Evolutionary conservation across 2,329 filamentous ascomycete species (phyloP).

Genomic region (Cryphonectria japonica): DNA sequence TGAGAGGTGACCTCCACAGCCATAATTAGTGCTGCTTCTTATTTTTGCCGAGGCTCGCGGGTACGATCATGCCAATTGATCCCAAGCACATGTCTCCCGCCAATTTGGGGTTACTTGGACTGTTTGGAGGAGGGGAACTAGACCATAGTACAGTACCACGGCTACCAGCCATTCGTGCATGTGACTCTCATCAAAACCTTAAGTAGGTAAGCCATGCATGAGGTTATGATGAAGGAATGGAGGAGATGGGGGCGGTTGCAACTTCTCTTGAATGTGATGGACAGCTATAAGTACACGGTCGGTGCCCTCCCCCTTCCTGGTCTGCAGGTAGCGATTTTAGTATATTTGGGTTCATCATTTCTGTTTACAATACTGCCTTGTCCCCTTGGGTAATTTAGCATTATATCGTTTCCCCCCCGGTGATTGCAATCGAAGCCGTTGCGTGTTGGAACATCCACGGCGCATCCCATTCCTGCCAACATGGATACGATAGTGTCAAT

Average conservation of each 20-base stretch:
- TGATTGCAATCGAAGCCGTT: not conserved
- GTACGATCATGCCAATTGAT: not conserved
- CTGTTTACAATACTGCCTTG: not conserved
- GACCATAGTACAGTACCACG: not conserved
- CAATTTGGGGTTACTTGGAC: not conserved
- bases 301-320: not conserved
- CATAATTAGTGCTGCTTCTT: not conserved
- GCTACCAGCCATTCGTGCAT: not conserved
- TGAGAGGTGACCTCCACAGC: not conserved
- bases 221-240: not conserved
- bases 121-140: not conserved
- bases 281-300: not conserved
- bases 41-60: not conserved
- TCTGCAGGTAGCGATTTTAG: not conserved
- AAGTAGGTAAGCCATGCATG: not conserved
- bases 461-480: not conserved
- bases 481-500: constrained; percentile 38
- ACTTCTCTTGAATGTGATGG: not conserved
- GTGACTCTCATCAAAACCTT: not conserved
- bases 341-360: not conserved
- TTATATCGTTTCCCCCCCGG: not conserved
- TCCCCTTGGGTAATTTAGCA: not conserved
- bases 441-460: not conserved
- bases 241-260: not conserved
- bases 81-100: not conserved